phyloP scores from a whole-genome alignment of 495 filamentous ascomycete genomes.

The Aspergillus nanangensis region DNA sequence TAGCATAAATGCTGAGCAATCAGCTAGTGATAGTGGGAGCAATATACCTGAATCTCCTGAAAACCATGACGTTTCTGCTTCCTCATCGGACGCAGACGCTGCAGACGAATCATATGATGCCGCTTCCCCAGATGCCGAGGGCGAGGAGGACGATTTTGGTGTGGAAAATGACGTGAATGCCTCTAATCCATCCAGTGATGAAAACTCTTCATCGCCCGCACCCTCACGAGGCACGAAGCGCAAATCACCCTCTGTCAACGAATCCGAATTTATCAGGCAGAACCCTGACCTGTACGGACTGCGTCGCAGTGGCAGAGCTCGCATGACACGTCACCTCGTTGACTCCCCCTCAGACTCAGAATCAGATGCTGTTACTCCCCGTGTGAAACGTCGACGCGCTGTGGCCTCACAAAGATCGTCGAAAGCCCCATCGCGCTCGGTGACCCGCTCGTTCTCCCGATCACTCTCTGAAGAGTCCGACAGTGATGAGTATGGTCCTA shows the following conservation, averaged over 20 bases:
- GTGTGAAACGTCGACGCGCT: constrained; percentile 37
- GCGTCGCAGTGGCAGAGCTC: constrained; percentile 72
- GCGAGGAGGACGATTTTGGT: constrained; percentile 76
- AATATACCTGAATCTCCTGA: constrained; percentile 47
- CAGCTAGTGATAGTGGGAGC: constrained; percentile 47
- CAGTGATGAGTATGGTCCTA: constrained; percentile 69
- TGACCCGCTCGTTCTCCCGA: constrained; percentile 32
- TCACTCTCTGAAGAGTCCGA: constrained; percentile 34
- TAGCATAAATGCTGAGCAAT: constrained; percentile 30
- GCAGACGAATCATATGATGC: constrained; percentile 52
- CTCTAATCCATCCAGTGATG: constrained; percentile 42
- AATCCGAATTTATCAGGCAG: constrained; percentile 78
- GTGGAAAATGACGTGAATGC: constrained; percentile 59
- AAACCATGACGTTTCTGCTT: constrained; percentile 38
- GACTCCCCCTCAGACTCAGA: constrained; percentile 70
- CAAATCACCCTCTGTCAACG: constrained; percentile 65
- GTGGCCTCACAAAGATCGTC: constrained; percentile 35
- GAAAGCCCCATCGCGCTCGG: constrained; percentile 41
- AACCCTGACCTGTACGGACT: constrained; percentile 97
- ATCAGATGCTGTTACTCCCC: constrained; percentile 39
- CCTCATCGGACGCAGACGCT: constrained; percentile 57
- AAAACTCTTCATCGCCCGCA: constrained; percentile 64
- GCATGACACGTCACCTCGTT: constrained; percentile 51
- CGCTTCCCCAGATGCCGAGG: constrained; percentile 34
- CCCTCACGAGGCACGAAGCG: constrained; percentile 66